Percentiles rank a stretch among this genome's conserved stretches.
phyloP scores from a whole-genome alignment of 2,329 filamentous ascomycete species.

The Endoconidiophora laricicola region DNA sequence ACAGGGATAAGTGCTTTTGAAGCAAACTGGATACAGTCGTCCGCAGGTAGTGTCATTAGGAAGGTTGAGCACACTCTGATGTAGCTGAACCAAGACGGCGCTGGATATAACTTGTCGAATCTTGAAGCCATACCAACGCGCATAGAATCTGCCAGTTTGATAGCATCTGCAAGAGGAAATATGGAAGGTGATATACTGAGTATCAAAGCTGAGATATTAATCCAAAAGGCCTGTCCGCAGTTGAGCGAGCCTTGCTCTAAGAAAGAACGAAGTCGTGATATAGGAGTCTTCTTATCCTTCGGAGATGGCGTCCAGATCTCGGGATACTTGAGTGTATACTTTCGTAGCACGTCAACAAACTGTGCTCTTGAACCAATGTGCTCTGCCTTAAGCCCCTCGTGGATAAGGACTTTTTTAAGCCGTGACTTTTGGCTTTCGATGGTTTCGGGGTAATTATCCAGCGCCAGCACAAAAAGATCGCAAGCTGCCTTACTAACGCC shows the following conservation, averaged over 20 bases:
- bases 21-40: constrained; percentile 30
- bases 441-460: constrained; percentile 30
- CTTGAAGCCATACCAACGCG: constrained; percentile 54
- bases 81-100: constrained; percentile 61
- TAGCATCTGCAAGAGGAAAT: constrained; percentile 31
- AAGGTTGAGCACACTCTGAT: constrained; percentile 45
- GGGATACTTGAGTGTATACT: constrained; percentile 47
- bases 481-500: constrained; percentile 34
- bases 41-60: constrained; percentile 26
- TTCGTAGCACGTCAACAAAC: constrained; percentile 49
- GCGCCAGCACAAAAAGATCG: constrained; percentile 32
- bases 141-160: constrained; percentile 48
- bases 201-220: constrained; percentile 45
- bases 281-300: constrained; percentile 34
- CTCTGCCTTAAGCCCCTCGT: constrained; percentile 53
- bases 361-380: constrained; percentile 52
- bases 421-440: constrained; percentile 32
- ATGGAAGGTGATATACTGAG: constrained; percentile 36
- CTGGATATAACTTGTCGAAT: constrained; percentile 57
- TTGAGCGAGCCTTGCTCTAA: constrained; percentile 72
- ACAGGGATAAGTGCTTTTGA: constrained; percentile 36
- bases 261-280: constrained; percentile 49
- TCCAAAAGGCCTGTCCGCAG: constrained; percentile 59
- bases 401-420: constrained; percentile 46
- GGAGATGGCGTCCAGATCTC: constrained; percentile 44